phyloP scores from a whole-genome alignment of 2,329 filamentous ascomycete genomes.

The Cordyceps pruinosa region DNA sequence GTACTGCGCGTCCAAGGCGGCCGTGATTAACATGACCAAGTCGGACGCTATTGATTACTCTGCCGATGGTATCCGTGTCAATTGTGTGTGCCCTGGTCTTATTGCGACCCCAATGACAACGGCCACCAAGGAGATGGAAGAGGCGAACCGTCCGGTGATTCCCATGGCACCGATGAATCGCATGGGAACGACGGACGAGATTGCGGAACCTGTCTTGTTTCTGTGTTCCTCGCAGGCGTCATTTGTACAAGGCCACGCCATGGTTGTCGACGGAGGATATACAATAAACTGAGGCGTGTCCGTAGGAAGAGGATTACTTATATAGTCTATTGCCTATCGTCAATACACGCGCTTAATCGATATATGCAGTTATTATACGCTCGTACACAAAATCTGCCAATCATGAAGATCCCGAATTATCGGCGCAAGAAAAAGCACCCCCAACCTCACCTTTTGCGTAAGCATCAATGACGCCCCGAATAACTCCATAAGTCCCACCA shows the following conservation, averaged over 20 bases:
- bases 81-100: constrained; percentile 34
- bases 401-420: constrained; percentile 30
- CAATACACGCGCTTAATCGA: not conserved
- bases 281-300: constrained; percentile 32
- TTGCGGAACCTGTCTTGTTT: constrained; percentile 43
- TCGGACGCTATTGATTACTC: constrained; percentile 49
- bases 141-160: constrained; percentile 33
- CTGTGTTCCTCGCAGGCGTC: constrained; percentile 41
- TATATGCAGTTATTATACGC: not conserved
- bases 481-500: constrained; percentile 38
- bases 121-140: constrained; percentile 29
- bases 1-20: constrained; percentile 52
- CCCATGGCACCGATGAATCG: constrained; percentile 43
- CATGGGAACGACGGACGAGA: constrained; percentile 43
- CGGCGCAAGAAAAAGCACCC: constrained; percentile 40
- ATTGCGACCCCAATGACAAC: constrained; percentile 42
- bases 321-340: not conserved
- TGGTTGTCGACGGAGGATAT: constrained; percentile 48
- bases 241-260: constrained; percentile 44
- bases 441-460: constrained; percentile 41
- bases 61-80: constrained; percentile 29
- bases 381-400: not conserved
- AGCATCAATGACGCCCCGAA: constrained; percentile 44
- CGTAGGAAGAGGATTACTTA: not conserved
- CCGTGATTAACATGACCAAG: constrained; percentile 50